A percentile compares a stretch with the other conserved stretches of the same genome.
These are phyloP conservation scores for Rhodotorula sp. DNA, from an alignment of 1,284 basidiomycete species.

Conservation along the genomic window DNA sequence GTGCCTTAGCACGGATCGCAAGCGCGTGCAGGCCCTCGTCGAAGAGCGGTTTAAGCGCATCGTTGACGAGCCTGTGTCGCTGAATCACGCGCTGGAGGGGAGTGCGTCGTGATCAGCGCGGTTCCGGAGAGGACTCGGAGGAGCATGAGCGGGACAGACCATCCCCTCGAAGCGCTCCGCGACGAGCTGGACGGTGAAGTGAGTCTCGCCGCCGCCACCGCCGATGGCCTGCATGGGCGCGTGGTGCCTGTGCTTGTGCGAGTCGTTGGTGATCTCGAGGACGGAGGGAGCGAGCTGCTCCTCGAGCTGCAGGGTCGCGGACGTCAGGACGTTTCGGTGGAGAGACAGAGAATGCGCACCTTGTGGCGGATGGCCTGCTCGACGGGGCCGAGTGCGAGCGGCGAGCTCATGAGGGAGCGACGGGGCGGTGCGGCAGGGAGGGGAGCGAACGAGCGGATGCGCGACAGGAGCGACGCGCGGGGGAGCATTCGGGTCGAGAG, in stretches of 20 bases:
- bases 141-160: conserved; percentile 15
- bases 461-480: neutral
- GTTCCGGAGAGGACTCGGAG: neutral
- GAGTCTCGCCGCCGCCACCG: conserved; percentile 44
- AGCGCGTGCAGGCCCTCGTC: conserved; percentile 45
- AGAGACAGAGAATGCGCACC: neutral
- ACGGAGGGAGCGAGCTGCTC: conserved; percentile 27
- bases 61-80: conserved; percentile 46
- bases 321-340: neutral
- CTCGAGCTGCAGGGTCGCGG: conserved; percentile 9
- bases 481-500: neutral
- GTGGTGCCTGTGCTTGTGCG: conserved; percentile 43
- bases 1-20: conserved; percentile 43
- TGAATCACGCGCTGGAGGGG: conserved; percentile 40
- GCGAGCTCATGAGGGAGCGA: neutral
- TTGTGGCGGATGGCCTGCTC: conserved; percentile 13
- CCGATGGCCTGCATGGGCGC: conserved; percentile 44
- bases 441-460: neutral
- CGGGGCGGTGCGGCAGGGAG: neutral
- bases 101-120: no score
- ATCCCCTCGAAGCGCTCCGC: conserved; percentile 37
- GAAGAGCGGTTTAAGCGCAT: conserved; percentile 42
- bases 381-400: conserved; percentile 4
- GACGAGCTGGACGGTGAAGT: conserved; percentile 45
- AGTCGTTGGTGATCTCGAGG: conserved; percentile 44